These are phyloP conservation scores for Letharia columbiana DNA, from an alignment of 495 filamentous ascomycete genomes.

Conservation along the genomic window DNA sequence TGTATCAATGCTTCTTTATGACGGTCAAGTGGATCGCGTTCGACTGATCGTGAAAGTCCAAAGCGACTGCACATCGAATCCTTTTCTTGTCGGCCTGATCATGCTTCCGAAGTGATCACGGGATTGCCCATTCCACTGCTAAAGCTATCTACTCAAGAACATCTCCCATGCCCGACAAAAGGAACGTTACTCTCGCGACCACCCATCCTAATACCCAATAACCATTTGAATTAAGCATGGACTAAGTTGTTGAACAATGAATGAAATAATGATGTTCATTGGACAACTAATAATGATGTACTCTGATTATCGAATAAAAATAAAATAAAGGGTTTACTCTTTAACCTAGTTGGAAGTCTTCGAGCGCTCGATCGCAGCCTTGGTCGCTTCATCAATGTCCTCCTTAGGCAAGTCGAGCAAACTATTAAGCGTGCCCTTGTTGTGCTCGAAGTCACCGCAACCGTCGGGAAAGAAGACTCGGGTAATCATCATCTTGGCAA, in stretches of 20 bases:
- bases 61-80: background rate
- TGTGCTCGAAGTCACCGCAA: conserved; percentile 34
- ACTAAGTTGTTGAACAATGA: no score
- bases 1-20: no score
- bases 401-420: conserved; percentile 47
- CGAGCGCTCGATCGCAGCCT: conserved; percentile 31
- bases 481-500: conserved; percentile 45
- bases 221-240: no score
- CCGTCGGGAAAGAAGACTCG: conserved; percentile 43
- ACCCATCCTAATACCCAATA: background rate
- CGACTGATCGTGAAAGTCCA: background rate
- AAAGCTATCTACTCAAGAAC: background rate
- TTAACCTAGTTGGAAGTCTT: background rate
- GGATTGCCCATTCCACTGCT: background rate
- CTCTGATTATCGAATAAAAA: no score
- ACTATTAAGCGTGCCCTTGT: conserved; percentile 38
- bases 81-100: background rate
- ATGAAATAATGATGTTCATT: no score
- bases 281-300: no score
- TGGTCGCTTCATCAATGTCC: conserved; percentile 49
- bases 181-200: background rate
- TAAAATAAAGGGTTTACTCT: no score
- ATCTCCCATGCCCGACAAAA: background rate
- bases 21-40: background rate
- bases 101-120: background rate